Conservation (phyloP, 257 asterid species). For the Solanum chmielewskii region DNA sequence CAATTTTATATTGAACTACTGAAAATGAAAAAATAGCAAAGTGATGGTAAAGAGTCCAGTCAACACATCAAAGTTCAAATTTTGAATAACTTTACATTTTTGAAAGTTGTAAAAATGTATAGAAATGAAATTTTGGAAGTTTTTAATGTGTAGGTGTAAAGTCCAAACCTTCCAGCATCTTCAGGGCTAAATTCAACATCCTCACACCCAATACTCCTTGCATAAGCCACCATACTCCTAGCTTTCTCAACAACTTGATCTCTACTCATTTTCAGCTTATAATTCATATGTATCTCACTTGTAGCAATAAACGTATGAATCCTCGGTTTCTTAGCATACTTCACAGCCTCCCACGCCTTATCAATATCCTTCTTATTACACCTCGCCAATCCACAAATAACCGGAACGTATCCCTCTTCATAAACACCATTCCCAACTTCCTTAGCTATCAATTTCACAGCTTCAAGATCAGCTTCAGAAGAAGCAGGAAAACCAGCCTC, state of each 20-base stretch:
- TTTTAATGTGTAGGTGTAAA: neutral
- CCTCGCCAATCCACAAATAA: slow-evolving; percentile 86
- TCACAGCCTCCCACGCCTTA: slow-evolving; percentile 94
- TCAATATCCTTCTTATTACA: slow-evolving; percentile 85
- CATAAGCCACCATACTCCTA: slow-evolving; percentile 77
- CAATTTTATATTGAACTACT: neutral
- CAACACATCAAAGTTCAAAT: neutral
- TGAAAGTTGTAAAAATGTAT: neutral
- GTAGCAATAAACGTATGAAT: slow-evolving; percentile 96
- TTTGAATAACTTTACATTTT: neutral
- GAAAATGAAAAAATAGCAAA: neutral
- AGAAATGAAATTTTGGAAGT: neutral
- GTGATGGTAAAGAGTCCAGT: neutral
- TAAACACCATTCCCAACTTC: slow-evolving; percentile 54
- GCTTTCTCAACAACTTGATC: slow-evolving; percentile 82
- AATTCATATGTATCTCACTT: slow-evolving; percentile 84
- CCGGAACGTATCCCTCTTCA: slow-evolving; percentile 53
- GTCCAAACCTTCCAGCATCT: slow-evolving; percentile 87
- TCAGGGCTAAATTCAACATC: slow-evolving; percentile 99
- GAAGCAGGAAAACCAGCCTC: slow-evolving; percentile 98
- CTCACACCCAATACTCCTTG: slow-evolving; percentile 73
- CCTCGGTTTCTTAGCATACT: slow-evolving; percentile 73
- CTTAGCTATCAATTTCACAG: slow-evolving; percentile 62
- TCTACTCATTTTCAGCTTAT: slow-evolving; percentile 73
- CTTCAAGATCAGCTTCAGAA: slow-evolving; percentile 82